Base-by-base conservation (phyloP, 441 rosid genomes). In the Metrosideros polymorpha region DNA sequence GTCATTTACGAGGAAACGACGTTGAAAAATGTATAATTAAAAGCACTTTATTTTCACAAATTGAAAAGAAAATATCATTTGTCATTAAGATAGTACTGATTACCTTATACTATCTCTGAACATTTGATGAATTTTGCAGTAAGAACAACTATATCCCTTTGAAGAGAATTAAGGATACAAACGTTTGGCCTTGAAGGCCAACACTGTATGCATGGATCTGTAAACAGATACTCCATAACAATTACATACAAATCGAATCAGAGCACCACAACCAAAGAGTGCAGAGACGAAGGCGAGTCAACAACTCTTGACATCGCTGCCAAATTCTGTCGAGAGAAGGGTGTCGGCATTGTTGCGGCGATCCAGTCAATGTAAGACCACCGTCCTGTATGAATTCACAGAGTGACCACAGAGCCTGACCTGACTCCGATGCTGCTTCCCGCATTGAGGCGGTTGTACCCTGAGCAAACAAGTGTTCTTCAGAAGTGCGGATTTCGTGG, bases 371-470 rank as follows among this genome's bases (percentile, higher is more conserved):
- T 27, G 76, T 54, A 93, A 85, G 85, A 75, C 85, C 83, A 91
- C 19, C 85, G 88, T 59, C 86, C 91, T 82, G 30, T 83, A 85
- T 9, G 90, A 90, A 88, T 63, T 89, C 83, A 63, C 88, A 88
- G 22, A 75, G 39, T 42, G 90, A 85, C 87, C 87, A 6, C 86
- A 32, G 35, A 55, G 61, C 76, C 83, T 89, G 22, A 84, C 53
- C 25, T 77, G 87, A 75, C 55, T 29, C 19, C 30, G 59, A 24
- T 85, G 83, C 87, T 89, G 93, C 88, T 87, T 89, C 89, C 84
- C 57, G 91, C 93, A 89, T 32, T 85, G 85, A 59, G 19, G 82
- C 13, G 85, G 90, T 54, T 84, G 91, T 87, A 55, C 84, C 56
- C 84, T 5, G 4, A 84, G 57, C 45, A 52, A 63, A 56, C 51